Evolutionary conservation across 352 stramenopile species (phyloP).

Genomic region (Pythium sukuiense): DNA sequence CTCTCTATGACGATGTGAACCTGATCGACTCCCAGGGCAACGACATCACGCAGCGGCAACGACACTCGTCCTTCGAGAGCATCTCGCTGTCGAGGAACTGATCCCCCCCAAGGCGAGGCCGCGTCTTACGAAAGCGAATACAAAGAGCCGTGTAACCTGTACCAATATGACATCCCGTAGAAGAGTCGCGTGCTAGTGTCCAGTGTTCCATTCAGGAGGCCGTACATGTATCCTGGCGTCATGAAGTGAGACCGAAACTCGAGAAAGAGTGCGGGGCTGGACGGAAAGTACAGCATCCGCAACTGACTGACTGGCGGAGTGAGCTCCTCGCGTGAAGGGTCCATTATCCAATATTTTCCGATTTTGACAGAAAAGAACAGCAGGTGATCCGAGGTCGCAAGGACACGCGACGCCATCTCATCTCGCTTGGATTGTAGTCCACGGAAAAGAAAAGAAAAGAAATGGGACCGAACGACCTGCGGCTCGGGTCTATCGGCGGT

Average conservation of each 20-base stretch:
- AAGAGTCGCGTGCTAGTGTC: neutral
- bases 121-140: neutral
- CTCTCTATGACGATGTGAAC: conserved; percentile 58
- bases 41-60: conserved; percentile 67
- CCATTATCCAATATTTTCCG: too few species aligned
- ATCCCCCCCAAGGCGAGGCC: neutral
- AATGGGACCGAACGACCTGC: too few species aligned
- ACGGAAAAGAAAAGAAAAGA: too few species aligned
- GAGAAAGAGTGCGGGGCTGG: too few species aligned
- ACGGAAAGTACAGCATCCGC: too few species aligned
- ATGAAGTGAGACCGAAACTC: neutral
- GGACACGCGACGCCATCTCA: too few species aligned
- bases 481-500: neutral
- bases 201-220: neutral
- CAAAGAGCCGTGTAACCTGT: conserved; percentile 6
- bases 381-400: too few species aligned
- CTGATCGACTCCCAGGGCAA: conserved; percentile 47
- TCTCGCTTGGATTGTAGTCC: too few species aligned
- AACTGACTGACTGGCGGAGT: too few species aligned
- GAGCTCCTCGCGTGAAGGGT: too few species aligned
- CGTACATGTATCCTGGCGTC: neutral
- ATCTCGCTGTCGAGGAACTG: conserved; percentile 45
- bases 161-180: conserved; percentile 16
- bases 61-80: conserved; percentile 79
- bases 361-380: too few species aligned